A percentile compares a stretch with the other conserved stretches of the same genome.
These are phyloP conservation scores for Penicillium manginii DNA, from an alignment of 495 filamentous ascomycete species.

Conservation along the genomic window DNA sequence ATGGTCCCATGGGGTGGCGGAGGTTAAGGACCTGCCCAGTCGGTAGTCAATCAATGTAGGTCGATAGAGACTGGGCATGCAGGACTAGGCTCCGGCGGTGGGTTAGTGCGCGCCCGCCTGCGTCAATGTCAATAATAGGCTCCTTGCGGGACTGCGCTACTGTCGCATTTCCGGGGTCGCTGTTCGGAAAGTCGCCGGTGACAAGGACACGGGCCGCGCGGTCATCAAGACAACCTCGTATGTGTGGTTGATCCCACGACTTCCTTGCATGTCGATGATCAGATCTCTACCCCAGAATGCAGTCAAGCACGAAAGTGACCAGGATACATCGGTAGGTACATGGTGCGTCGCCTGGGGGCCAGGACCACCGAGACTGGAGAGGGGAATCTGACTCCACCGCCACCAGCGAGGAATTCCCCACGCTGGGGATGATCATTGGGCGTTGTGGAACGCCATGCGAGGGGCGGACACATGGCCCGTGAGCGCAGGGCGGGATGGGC, in stretches of 20 bases:
- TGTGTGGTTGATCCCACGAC: slow-evolving; percentile 1
- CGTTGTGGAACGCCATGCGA: slow-evolving; percentile 27
- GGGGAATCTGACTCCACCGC: slow-evolving; percentile 15
- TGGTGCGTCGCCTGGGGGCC: background rate
- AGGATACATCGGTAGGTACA: background rate
- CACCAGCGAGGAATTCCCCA: slow-evolving; percentile 21
- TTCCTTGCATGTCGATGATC: slow-evolving; percentile 2
- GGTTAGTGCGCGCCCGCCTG: slow-evolving; percentile 2
- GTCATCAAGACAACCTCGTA: background rate
- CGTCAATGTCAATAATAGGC: slow-evolving; percentile 7
- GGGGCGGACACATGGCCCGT: slow-evolving; percentile 33
- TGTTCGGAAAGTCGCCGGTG: slow-evolving; percentile 2
- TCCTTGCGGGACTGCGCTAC: slow-evolving; percentile 5
- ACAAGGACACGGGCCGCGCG: slow-evolving; percentile 1
- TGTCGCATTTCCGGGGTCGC: background rate
- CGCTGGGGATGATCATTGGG: slow-evolving; percentile 19
- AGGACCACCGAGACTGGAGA: background rate
- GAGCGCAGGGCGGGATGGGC: slow-evolving; percentile 14
- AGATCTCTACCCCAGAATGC: slow-evolving; percentile 3
- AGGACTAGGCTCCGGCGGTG: background rate
- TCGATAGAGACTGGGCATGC: background rate
- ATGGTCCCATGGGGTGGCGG: background rate
- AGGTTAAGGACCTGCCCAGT: slow-evolving; percentile 1
- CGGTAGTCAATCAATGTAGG: slow-evolving; percentile 3
- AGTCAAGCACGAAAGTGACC: background rate